A percentile compares a stretch with the other conserved stretches of the same genome.
Conservation (phyloP, 208 protist genomes). For the Crithidia mellificae region DNA sequence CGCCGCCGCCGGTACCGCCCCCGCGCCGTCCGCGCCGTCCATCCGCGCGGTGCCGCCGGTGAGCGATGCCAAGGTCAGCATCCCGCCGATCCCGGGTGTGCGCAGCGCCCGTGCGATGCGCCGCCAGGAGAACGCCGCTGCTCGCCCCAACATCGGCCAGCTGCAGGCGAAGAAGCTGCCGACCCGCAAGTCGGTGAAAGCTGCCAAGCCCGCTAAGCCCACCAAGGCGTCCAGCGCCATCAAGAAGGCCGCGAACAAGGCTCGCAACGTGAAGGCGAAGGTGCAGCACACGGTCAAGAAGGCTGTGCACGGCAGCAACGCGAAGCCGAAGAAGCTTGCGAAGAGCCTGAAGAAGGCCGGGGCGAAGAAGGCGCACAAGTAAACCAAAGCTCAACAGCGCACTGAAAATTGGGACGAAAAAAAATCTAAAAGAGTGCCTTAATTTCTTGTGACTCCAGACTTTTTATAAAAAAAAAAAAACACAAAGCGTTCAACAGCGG, state of each 20-base stretch:
- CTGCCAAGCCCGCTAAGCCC: constrained; percentile 9
- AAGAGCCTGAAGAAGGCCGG: constrained; percentile 10
- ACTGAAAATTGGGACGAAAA: not conserved
- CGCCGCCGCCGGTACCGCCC: not conserved
- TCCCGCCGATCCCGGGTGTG: constrained; percentile 38
- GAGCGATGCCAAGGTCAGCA: constrained; percentile 11
- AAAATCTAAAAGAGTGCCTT: not conserved
- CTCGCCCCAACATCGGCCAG: not conserved
- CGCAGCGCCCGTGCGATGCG: constrained; percentile 29
- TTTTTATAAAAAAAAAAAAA: no score
- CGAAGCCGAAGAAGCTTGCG: constrained; percentile 7
- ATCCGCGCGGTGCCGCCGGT: constrained; percentile 12
- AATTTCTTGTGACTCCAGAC: no score
- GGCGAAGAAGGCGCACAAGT: constrained; percentile 20
- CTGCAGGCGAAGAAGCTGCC: constrained; percentile 22
- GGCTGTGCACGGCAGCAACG: not conserved
- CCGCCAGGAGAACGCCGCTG: constrained; percentile 22
- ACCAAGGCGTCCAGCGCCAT: constrained; percentile 8
- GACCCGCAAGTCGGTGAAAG: constrained; percentile 4
- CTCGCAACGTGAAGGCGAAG: constrained; percentile 5
- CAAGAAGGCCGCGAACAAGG: constrained; percentile 18
- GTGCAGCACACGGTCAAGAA: constrained; percentile 10
- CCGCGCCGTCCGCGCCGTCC: constrained; percentile 4
- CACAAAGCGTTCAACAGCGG: no score
- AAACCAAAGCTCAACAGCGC: no score